Conservation (phyloP, 768 basidiomycete genomes). For the Cystobasidium ongulense region DNA sequence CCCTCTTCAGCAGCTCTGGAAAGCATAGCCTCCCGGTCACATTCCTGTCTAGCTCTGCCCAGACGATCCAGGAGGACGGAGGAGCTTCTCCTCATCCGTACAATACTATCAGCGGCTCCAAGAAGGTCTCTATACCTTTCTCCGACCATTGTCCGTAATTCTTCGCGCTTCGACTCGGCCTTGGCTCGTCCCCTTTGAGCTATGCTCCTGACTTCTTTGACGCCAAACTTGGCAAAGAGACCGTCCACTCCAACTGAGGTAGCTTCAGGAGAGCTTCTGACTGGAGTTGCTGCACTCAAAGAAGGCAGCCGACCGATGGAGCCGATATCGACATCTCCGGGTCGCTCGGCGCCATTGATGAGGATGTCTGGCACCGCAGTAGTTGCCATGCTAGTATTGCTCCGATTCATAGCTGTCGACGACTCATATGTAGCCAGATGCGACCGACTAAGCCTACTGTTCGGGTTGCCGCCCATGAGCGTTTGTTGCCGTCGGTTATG, state of each 20-base stretch:
- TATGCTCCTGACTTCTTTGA: constrained; percentile 40
- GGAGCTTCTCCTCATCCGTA: constrained; percentile 40
- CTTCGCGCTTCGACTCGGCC: constrained; percentile 39
- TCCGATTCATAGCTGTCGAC: not conserved
- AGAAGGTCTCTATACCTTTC: constrained; percentile 43
- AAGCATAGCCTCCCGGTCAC: constrained; percentile 24
- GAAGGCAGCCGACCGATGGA: constrained; percentile 3
- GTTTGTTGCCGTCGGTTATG: constrained; percentile 12
- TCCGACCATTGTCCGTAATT: constrained; percentile 42
- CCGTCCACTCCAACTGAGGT: constrained; percentile 39
- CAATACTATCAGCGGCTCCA: constrained; percentile 41
- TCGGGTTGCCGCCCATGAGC: constrained; percentile 4
- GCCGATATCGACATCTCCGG: constrained; percentile 23
- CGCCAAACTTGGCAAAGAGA: constrained; percentile 38
- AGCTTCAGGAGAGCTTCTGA: not conserved
- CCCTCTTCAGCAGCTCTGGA: constrained; percentile 22
- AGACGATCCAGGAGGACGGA: constrained; percentile 11
- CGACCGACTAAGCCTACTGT: not conserved
- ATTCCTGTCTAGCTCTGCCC: constrained; percentile 15
- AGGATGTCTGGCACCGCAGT: not conserved
- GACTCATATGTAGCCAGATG: constrained; percentile 16
- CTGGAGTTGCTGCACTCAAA: constrained; percentile 28
- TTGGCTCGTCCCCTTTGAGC: constrained; percentile 38
- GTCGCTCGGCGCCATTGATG: constrained; percentile 6
- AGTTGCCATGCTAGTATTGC: not conserved